Base-by-base conservation (phyloP, 768 basidiomycete genomes). In the Serendipita vermifera region DNA sequence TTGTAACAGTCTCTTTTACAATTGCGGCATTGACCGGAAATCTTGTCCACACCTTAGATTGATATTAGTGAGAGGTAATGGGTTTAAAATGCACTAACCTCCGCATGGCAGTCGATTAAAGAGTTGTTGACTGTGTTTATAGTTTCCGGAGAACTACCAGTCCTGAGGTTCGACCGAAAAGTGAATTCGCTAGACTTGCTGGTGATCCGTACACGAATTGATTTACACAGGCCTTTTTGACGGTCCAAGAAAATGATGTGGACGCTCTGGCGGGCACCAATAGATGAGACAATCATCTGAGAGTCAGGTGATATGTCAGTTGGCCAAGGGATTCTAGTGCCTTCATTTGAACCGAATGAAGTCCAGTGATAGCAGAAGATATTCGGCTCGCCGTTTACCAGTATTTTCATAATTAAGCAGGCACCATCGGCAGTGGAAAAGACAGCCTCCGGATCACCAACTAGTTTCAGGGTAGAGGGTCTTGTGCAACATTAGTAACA, bases 11-110 rank as follows among this genome's bases (percentile, higher is more conserved):
- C 31, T 73, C 69, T 5, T 76, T 71, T 33, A 71, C 69, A 15
- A 81, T 70, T 0, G 79, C 77, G 2, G 79, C 69, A 1, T 77
- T 59, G 2, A 81, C 79, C 0, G 80, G 80, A 62, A 79, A 81
- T 7, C 80, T 74, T 3, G 72, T 77, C 80, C 80, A 81, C 20
- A 79, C 75, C 13, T 79, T 78, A 0, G 36, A 17, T 38, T 11
- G 11, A 38, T 11, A 38, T 11, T 11, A 38, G 36, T 11, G 36
- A 38, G 36, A 38, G 36, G 36, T 38, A n/a, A n/a, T n/a, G n/a
- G n/a, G n/a, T n/a, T n/a, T n/a, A n/a, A n/a, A n/a, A n/a, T n/a
- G n/a, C n/a, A n/a, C n/a, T n/a, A n/a, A 17, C 17, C 36, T 11
- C 17, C 11, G 71, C 64, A 54, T 78, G 73, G 55, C 78, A 80